Conservation (phyloP, 176 grass and related monocot species). For the Thinopyrum elongatum region DNA sequence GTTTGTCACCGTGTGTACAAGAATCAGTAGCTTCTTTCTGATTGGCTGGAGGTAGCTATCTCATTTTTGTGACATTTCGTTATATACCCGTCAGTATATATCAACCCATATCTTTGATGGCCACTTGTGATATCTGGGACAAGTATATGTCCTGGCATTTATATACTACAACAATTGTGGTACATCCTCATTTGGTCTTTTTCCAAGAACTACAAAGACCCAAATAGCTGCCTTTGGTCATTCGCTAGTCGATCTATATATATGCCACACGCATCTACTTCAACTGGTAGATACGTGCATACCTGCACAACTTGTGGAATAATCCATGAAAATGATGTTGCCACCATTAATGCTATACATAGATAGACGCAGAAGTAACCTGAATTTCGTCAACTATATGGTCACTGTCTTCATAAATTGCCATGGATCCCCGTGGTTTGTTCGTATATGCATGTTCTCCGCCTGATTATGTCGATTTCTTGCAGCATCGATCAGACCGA, state of each 20-base stretch:
- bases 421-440: background rate
- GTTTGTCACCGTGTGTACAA: background rate
- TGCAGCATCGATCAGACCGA: background rate
- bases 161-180: background rate
- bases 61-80: no score
- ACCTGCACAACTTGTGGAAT: background rate
- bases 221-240: no score
- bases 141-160: background rate
- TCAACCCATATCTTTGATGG: background rate
- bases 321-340: background rate
- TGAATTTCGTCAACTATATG: constrained; percentile 8
- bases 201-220: background rate
- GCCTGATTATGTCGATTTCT: background rate
- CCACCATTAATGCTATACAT: background rate
- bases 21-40: background rate
- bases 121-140: background rate
- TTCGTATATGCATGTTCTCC: background rate
- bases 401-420: background rate
- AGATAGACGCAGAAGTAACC: background rate
- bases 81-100: no score
- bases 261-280: no score
- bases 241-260: no score
- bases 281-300: background rate
- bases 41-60: background rate
- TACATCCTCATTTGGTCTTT: background rate